Conservation (phyloP, 2,329 filamentous ascomycete species). For the Aspergillus niger region DNA sequence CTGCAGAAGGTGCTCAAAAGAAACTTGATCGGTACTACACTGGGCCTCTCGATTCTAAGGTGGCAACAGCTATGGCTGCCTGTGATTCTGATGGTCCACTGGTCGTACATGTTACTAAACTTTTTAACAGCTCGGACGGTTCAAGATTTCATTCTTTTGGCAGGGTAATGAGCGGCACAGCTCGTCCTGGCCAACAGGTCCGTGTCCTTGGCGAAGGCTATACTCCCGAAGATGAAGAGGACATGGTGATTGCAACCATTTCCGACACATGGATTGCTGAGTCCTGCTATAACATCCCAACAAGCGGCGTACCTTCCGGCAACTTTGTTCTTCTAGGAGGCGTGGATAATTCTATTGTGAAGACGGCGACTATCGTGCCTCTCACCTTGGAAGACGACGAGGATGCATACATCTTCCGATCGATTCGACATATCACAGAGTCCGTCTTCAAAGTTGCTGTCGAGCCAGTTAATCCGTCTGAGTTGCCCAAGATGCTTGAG, state of each 20-base stretch:
- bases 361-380: conserved; percentile 87
- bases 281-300: conserved; percentile 88
- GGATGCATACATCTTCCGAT: conserved; percentile 92
- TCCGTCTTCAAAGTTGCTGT: conserved; percentile 98
- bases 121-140: conserved; percentile 89
- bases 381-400: conserved; percentile 80
- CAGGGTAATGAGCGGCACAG: conserved; percentile 88
- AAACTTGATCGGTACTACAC: conserved; percentile 89
- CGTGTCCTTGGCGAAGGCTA: conserved; percentile 94
- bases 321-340: conserved; percentile 91
- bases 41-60: conserved; percentile 78
- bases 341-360: conserved; percentile 97
- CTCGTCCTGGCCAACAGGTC: conserved; percentile 76
- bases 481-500: conserved; percentile 97
- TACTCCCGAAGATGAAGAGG: conserved; percentile 95
- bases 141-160: conserved; percentile 88
- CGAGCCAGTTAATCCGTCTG: conserved; percentile 96
- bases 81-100: conserved; percentile 90
- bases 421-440: conserved; percentile 91
- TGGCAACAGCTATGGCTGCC: conserved; percentile 74
- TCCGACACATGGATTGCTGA: conserved; percentile 87
- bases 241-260: conserved; percentile 87
- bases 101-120: conserved; percentile 88
- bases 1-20: conserved; percentile 72
- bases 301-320: conserved; percentile 88